These are phyloP conservation scores for Mediolabrus comicus DNA, from an alignment of 108 stramenopile genomes.

Conservation along the genomic window DNA sequence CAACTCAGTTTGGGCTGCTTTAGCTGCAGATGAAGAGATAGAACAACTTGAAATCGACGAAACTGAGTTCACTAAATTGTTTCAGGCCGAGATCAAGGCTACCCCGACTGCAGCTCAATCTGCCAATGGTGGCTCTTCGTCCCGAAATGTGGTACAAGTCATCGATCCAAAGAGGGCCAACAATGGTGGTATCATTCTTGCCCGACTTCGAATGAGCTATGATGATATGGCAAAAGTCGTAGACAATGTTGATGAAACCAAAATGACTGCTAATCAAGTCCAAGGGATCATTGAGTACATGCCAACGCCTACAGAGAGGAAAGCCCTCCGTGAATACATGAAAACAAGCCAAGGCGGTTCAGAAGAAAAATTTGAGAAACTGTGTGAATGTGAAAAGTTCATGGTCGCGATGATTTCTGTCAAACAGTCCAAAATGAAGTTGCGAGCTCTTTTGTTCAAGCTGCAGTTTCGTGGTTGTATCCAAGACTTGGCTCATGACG, in stretches of 20 bases:
- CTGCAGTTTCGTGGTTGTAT: slow-evolving; percentile 78
- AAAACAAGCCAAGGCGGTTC: slow-evolving; percentile 58
- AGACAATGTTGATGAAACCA: slow-evolving; percentile 68
- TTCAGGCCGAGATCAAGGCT: slow-evolving; percentile 72
- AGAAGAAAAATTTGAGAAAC: slow-evolving; percentile 70
- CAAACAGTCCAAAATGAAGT: slow-evolving; percentile 82
- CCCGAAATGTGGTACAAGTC: slow-evolving; percentile 63
- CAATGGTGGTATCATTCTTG: slow-evolving; percentile 92
- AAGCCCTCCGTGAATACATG: slow-evolving; percentile 74
- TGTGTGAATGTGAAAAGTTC: slow-evolving; percentile 89
- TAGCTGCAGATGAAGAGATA: slow-evolving; percentile 71
- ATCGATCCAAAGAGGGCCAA: slow-evolving; percentile 91
- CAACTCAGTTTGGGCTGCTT: slow-evolving; percentile 84
- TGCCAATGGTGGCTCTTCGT: slow-evolving; percentile 3
- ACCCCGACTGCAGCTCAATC: slow-evolving; percentile 15
- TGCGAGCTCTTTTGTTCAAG: slow-evolving; percentile 84
- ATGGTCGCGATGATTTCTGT: slow-evolving; percentile 92
- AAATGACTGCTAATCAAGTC: slow-evolving; percentile 78
- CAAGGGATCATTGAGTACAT: slow-evolving; percentile 87
- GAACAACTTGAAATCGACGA: slow-evolving; percentile 83
- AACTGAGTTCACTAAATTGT: slow-evolving; percentile 75
- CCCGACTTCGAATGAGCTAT: slow-evolving; percentile 83
- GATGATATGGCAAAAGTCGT: slow-evolving; percentile 85
- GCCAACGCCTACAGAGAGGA: slow-evolving; percentile 78
- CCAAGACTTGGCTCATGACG: slow-evolving; percentile 64